Evolutionary conservation across 768 basidiomycete species (phyloP), one percentile per base, ranked within the genome.

Genomic region (Ramaria sp.): DNA sequence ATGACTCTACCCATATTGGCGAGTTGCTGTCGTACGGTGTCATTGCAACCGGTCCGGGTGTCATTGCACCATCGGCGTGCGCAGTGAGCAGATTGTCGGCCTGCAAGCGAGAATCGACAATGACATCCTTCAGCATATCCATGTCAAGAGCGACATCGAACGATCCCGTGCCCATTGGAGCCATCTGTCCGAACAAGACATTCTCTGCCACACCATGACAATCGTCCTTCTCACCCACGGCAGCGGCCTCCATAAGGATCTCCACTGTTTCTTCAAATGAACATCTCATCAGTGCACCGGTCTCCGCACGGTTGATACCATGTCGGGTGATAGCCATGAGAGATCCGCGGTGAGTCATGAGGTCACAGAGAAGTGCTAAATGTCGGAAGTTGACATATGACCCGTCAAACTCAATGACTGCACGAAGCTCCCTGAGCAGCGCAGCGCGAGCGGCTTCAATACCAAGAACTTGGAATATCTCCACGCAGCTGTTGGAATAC

Each of bases 201-300:
- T 97, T 98, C 76, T 98, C 95, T n/a, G 96, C 96, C 33, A 99
- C 84, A 45, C 95, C 96, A 54, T 91, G 91, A 67, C 96, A 99
- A 63, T 98, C 95, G 62, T 99, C 96, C 70, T 92, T 91, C 74
- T 98, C 95, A 54, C 96, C 96, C 22, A 94, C 88, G 0, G 95
- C 93, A 1, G 96, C 96, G 0, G 96, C 96, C 68, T 99, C 96
- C 87, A 98, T 94, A 55, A 99, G 71, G 64, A 98, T 97, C 68
- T 99, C 96, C 59, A 99, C 96, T 2, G 96, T 99, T 75, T 98
- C 96, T 70, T 99, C 96, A 77, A 99, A 99, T 1, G 96, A 98
- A 70, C 92, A 98, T 51, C 96, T 78, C 87, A 98, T 98, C 53
- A 99, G 77, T 4, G 96, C 95, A 19, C 96, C 96, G n/a, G 96